Evolutionary conservation across 2,329 filamentous ascomycete genomes (phyloP), one percentile per base, ranked within the genome.

Genomic region (Neopestalotiopsis sp.): DNA sequence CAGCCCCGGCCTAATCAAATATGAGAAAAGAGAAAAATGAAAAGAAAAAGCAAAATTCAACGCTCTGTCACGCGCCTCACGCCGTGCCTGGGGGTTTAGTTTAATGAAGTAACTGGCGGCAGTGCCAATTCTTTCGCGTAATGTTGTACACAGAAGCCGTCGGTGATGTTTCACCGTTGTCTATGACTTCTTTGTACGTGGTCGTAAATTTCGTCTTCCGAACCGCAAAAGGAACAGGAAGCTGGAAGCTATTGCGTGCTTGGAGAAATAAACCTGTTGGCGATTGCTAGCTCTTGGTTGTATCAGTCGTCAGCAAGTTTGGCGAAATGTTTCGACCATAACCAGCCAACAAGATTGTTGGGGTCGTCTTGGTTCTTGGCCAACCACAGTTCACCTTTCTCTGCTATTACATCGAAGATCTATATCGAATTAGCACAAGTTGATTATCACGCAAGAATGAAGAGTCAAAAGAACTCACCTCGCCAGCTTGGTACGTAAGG

Each of bases 251-350:
- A 38, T n/a, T 6, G n/a, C 34, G 38, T 56, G 56, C 40, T 45
- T 38, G 28, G 61, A 24, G 57, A 67, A 63, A 53, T 59, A 28
- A 14, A 9, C 14, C 17, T 5, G 30, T 63, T 38, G 61, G 28
- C 17, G 58, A 24, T 24, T 12, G 49, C 14, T 32, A 13, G 49
- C 56, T 32, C n/a, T 32, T n/a, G 30, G 32, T 57, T 17, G 17
- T 40, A 49, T 63, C 77, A 79, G 64, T 79, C 77, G 76, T 89
- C 88, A 63, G 87, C 88, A 71, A 90, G 77, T 77, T 88, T 89
- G 66, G 92, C 92, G 85, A 99, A 99, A 83, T 99, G 96, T 81
- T 98, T 98, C 76, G 95, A 97, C 96, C 96, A 99, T 76, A 99
- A 97, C 96, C 96, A 99, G 65, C 96, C 96, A 42, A 98, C 91